Evolutionary conservation across 2,329 filamentous ascomycete species (phyloP).

Genomic region (Xylariaceae sp.): DNA sequence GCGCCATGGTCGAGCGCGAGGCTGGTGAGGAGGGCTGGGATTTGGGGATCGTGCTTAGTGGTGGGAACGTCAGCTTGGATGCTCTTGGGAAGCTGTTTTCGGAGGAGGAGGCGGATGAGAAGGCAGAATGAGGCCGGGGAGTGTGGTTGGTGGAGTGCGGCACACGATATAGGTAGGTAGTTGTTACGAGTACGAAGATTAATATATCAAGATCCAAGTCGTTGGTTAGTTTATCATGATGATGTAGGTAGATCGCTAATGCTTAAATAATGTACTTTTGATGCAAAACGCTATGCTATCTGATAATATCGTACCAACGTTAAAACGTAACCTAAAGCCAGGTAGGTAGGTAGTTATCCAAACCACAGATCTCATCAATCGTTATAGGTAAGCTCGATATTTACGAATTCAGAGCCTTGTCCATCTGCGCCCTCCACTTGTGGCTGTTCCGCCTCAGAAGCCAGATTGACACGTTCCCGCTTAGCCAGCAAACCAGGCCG

Average conservation of each 20-base stretch:
- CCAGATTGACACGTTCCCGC: slow-evolving; percentile 61
- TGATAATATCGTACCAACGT: neutral
- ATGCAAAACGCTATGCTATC: neutral
- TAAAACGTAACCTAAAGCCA: neutral
- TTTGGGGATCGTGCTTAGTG: slow-evolving; percentile 61
- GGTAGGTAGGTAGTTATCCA: neutral
- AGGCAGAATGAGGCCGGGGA: neutral
- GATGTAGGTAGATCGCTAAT: too few species aligned
- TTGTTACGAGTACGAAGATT: neutral
- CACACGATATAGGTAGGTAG: neutral
- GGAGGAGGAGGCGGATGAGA: too few species aligned
- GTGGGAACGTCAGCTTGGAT: slow-evolving; percentile 62
- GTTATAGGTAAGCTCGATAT: too few species aligned
- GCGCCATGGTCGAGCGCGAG: slow-evolving; percentile 68
- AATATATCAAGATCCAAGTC: neutral
- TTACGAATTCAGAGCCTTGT: slow-evolving; percentile 44
- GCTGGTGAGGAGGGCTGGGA: slow-evolving; percentile 76
- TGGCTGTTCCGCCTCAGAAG: slow-evolving; percentile 62
- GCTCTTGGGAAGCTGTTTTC: slow-evolving; percentile 55
- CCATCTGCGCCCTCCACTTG: slow-evolving; percentile 67
- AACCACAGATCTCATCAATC: neutral
- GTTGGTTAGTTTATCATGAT: neutral
- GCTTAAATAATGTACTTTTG: too few species aligned
- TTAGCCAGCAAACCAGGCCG: slow-evolving; percentile 56
- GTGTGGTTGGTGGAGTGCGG: too few species aligned